Evolutionary conservation across 2,329 filamentous ascomycete genomes (phyloP), one percentile per base, ranked within the genome.

Genomic region (Cordyceps pruinosa): DNA sequence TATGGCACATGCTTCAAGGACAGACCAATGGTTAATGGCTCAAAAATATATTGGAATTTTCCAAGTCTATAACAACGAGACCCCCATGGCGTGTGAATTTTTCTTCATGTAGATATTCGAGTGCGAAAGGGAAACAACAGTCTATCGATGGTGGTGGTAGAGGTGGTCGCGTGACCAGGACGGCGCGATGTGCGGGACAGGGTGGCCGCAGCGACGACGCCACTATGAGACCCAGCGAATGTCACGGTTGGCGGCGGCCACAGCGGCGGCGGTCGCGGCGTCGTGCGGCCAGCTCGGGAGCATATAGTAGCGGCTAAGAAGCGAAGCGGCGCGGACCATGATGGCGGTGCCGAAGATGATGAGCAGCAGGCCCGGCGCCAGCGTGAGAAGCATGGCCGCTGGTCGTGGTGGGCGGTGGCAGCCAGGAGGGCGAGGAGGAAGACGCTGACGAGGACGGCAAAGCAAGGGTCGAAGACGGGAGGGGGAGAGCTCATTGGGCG

Each of bases 341-440:
- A 58, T 53, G 39, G 28, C 48, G 41, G 56, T 52, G 56, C 56
- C 48, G 19, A 52, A 58, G 19, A 52, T 41, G 39, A 58, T 52
- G 47, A 58, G 56, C 32, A 58, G 35, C 21, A 52, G 26, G 30
- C 47, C 47, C 32, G 48, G 56, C n/a, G 48, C 41, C 48, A 58
- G 48, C 41, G 48, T 58, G 56, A 58, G 56, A 25, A 58, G 56
- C 56, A 58, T 58, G 55, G 46, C 37, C 17, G 42, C 15, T 37
- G 15, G 35, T 37, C n/a, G 42, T 17, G 26, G 34, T 15, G 35
- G 25, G 26, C 12, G 35, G 39, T 25, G 19, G 46, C 34, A 6
- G 19, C 26, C n/a, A 34, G 9, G 52, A 37, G 30, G 42, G 37
- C 34, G 10, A 26, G 12, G 21, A 30, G 7, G 50, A 25, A 15